phyloP scores from a whole-genome alignment of 495 filamentous ascomycete genomes.

The Pyrenula aspistea region DNA sequence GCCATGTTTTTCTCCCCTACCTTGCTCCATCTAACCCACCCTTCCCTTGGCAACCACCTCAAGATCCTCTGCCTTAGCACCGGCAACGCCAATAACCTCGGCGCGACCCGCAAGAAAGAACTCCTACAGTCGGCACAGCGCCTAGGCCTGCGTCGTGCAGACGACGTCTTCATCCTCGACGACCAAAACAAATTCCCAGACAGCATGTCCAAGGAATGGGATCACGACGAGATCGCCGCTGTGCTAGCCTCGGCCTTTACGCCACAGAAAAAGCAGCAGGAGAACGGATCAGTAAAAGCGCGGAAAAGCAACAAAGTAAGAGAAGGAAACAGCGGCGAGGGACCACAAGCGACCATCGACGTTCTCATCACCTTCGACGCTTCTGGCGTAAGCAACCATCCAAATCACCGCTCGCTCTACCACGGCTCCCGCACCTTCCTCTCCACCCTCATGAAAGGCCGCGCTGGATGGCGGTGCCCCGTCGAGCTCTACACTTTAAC shows the following conservation, averaged over 20 bases:
- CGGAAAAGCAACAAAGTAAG: background rate
- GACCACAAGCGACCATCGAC: constrained; percentile 56
- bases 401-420: constrained; percentile 83
- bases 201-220: constrained; percentile 70
- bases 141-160: constrained; percentile 58
- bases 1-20: constrained; percentile 98
- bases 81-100: constrained; percentile 79
- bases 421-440: constrained; percentile 68
- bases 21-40: constrained; percentile 62
- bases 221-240: constrained; percentile 49
- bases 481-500: constrained; percentile 76
- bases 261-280: constrained; percentile 30
- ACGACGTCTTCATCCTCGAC: constrained; percentile 75
- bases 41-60: constrained; percentile 71
- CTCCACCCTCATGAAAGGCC: constrained; percentile 44
- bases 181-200: constrained; percentile 68
- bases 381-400: constrained; percentile 68
- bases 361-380: constrained; percentile 80
- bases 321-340: constrained; percentile 9
- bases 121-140: constrained; percentile 62
- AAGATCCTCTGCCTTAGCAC: constrained; percentile 88
- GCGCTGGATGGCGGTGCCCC: constrained; percentile 55
- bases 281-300: background rate
- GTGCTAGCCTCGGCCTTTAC: constrained; percentile 60
- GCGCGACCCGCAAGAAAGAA: constrained; percentile 69